These are phyloP conservation scores for Pleurostoma richardsiae DNA, from an alignment of 2,329 filamentous ascomycete genomes.

Conservation along the genomic window DNA sequence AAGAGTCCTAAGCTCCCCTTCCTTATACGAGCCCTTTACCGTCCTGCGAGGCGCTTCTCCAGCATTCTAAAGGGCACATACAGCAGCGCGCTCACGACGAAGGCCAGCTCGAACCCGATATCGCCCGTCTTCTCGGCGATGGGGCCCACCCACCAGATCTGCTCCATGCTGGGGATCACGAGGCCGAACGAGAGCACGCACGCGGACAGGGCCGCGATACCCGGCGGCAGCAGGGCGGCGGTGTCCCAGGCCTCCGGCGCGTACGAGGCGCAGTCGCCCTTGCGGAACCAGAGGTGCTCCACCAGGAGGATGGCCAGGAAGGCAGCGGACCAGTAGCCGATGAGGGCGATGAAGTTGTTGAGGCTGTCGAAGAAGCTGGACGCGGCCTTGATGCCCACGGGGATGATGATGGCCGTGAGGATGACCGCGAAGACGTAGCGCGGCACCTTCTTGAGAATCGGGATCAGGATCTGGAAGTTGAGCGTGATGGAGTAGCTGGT, in stretches of 20 bases:
- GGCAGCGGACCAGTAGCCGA: constrained; percentile 15
- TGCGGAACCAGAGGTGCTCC: constrained; percentile 13
- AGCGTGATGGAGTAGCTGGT: constrained; percentile 59
- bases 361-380: constrained; percentile 32
- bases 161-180: constrained; percentile 34
- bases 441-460: constrained; percentile 30
- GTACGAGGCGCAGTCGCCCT: constrained; percentile 12
- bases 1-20: too few species aligned
- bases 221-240: constrained; percentile 15
- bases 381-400: constrained; percentile 32
- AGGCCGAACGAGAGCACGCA: constrained; percentile 14
- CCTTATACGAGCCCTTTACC: too few species aligned
- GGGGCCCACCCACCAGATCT: constrained; percentile 37
- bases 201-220: constrained; percentile 17
- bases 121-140: constrained; percentile 36
- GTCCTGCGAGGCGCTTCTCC: too few species aligned
- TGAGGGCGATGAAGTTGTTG: constrained; percentile 37
- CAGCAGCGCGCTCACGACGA: constrained; percentile 31
- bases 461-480: constrained; percentile 47
- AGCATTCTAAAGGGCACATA: constrained; percentile 30
- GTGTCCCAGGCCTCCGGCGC: constrained; percentile 16
- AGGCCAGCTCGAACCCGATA: constrained; percentile 39
- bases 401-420: constrained; percentile 33
- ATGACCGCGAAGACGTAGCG: constrained; percentile 33
- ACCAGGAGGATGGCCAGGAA: neutral